Conservation (phyloP, 2,329 filamentous ascomycete species). For the Mycosphaerella arachidis region DNA sequence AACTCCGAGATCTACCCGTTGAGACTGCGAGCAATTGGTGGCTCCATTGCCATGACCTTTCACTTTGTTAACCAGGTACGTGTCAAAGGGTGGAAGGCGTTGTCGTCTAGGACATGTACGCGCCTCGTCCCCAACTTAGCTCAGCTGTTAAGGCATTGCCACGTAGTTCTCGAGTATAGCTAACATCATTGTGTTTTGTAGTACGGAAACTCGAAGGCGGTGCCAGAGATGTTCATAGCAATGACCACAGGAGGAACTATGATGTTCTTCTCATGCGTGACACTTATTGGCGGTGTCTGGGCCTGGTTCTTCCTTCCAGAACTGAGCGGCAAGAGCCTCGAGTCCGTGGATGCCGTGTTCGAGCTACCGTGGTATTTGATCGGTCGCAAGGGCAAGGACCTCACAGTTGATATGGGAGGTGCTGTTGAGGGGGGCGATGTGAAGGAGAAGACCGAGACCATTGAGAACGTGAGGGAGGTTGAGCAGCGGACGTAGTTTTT, state of each 20-base stretch:
- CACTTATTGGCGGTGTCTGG: constrained; percentile 58
- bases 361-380: constrained; percentile 73
- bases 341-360: constrained; percentile 50
- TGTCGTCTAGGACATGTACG: too few relatives aligned
- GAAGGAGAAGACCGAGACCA: constrained; percentile 22
- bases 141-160: too few relatives aligned
- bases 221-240: constrained; percentile 65
- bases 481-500: constrained; percentile 9
- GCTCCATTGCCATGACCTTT: constrained; percentile 69
- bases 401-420: constrained; percentile 24
- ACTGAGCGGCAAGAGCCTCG: constrained; percentile 49
- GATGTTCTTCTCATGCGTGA: constrained; percentile 69
- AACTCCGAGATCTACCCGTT: constrained; percentile 75
- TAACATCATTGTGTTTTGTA: too few relatives aligned
- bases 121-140: too few relatives aligned
- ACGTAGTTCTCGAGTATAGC: too few relatives aligned
- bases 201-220: constrained; percentile 70
- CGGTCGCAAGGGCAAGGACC: constrained; percentile 43
- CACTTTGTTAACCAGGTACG: constrained; percentile 60
- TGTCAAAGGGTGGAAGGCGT: too few relatives aligned
- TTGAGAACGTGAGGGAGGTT: constrained; percentile 21
- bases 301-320: constrained; percentile 57
- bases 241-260: constrained; percentile 64
- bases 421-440: constrained; percentile 23
- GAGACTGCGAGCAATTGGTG: constrained; percentile 65